These are phyloP conservation scores for Gnomoniopsis smithogilvyi DNA, from an alignment of 2,329 filamentous ascomycete species.

Conservation along the genomic window DNA sequence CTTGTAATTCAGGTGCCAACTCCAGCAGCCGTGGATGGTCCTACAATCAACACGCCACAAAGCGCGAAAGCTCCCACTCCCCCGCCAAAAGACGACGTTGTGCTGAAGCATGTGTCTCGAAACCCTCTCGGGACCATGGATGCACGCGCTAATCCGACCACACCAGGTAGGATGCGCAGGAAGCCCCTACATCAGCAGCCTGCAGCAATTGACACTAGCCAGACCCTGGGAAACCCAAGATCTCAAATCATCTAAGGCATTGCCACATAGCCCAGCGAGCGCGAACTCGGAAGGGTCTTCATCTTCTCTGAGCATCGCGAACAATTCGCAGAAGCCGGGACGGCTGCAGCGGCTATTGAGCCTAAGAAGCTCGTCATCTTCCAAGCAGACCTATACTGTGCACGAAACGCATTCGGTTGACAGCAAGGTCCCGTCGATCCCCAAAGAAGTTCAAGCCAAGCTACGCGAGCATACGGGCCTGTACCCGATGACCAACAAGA, in stretches of 20 bases:
- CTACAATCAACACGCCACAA: constrained; percentile 10
- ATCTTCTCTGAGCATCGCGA: constrained; percentile 33
- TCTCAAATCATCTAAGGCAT: constrained; percentile 21
- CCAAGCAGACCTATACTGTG: constrained; percentile 27
- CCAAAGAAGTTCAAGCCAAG: constrained; percentile 33
- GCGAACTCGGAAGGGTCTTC: constrained; percentile 25
- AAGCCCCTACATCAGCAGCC: constrained; percentile 21
- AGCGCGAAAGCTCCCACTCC: constrained; percentile 27
- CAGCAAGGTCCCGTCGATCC: constrained; percentile 32
- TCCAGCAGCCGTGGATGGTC: not conserved
- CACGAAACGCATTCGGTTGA: constrained; percentile 32
- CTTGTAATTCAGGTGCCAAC: constrained; percentile 19
- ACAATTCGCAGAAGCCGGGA: constrained; percentile 31
- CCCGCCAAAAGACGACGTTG: constrained; percentile 31
- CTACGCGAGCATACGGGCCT: constrained; percentile 31
- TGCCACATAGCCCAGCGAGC: constrained; percentile 27
- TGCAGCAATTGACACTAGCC: constrained; percentile 20
- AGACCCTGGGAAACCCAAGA: constrained; percentile 16
- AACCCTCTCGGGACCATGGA: constrained; percentile 1
- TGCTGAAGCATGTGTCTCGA: not conserved
- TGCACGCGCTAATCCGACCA: constrained; percentile 15
- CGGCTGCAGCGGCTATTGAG: constrained; percentile 40
- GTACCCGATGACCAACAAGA: constrained; percentile 34
- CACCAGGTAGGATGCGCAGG: constrained; percentile 6
- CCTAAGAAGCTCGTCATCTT: constrained; percentile 28